phyloP scores from a whole-genome alignment of 2,329 filamentous ascomycete genomes.

The Emmonsia crescens region DNA sequence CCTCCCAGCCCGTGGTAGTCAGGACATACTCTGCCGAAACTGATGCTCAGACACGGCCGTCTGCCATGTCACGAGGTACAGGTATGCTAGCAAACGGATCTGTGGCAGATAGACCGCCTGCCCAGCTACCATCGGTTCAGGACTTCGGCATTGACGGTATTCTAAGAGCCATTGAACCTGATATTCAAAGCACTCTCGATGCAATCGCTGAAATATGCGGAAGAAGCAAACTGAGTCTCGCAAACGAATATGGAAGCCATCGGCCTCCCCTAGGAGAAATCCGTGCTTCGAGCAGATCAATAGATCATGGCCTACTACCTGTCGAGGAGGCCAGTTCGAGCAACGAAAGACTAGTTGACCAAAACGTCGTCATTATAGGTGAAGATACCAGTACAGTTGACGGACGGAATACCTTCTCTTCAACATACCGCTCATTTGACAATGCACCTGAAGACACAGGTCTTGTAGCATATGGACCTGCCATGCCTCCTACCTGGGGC shows the following conservation, averaged over 20 bases:
- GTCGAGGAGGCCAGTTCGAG: conserved; percentile 35
- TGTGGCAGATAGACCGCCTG: conserved; percentile 17
- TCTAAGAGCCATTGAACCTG: conserved; percentile 46
- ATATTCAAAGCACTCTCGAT: conserved; percentile 48
- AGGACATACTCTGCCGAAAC: conserved; percentile 32
- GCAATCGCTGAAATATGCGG: conserved; percentile 55
- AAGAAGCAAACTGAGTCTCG: conserved; percentile 49
- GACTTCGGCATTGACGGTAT: conserved; percentile 48
- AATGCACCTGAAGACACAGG: conserved; percentile 20
- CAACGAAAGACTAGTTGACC: conserved; percentile 26
- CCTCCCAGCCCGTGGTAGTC: conserved; percentile 35
- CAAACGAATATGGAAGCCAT: conserved; percentile 53
- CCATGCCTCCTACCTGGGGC: conserved; percentile 12
- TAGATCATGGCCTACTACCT: conserved; percentile 23
- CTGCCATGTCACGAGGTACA: conserved; percentile 25
- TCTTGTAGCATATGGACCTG: conserved; percentile 14
- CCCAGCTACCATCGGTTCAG: conserved; percentile 36
- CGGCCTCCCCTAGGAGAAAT: conserved; percentile 52
- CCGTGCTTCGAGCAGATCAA: conserved; percentile 22
- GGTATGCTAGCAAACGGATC: conserved; percentile 21
- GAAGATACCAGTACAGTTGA: conserved; percentile 31
- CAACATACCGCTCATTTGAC: conserved; percentile 30
- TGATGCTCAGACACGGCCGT: conserved; percentile 19
- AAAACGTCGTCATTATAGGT: conserved; percentile 28
- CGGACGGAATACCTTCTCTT: conserved; percentile 25